phyloP scores from a whole-genome alignment of 805 yeast genomes.

The Diddensiella santjacobensis region DNA sequence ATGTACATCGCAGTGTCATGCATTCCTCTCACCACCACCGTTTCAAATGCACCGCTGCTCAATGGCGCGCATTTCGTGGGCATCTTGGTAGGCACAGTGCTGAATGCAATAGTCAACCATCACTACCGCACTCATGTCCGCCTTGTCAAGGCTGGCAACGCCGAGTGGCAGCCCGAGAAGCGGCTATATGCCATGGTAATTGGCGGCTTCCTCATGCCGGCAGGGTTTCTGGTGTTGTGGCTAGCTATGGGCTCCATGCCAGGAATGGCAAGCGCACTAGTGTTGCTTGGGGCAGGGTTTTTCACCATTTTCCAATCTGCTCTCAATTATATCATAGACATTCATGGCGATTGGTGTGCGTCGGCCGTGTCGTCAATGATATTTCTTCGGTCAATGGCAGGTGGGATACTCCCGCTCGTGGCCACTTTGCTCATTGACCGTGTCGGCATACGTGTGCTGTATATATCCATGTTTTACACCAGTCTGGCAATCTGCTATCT shows the following conservation, averaged over 20 bases:
- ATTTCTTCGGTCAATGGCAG: neutral
- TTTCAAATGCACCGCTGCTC: conserved; percentile 9
- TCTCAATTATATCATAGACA: neutral
- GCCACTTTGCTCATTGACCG: neutral
- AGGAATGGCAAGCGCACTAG: neutral
- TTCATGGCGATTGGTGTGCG: neutral
- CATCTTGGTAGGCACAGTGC: conserved; percentile 13
- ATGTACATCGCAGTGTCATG: conserved; percentile 12
- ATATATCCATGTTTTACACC: neutral
- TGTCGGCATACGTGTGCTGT: neutral
- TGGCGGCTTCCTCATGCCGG: conserved; percentile 15
- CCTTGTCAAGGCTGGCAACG: conserved; percentile 2
- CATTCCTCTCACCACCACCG: conserved; percentile 8
- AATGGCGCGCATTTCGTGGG: conserved; percentile 16
- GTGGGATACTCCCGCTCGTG: neutral
- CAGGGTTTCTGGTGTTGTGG: conserved; percentile 15
- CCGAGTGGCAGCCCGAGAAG: conserved; percentile 16
- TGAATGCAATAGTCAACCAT: conserved; percentile 8
- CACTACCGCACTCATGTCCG: conserved; percentile 10
- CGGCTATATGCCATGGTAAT: conserved; percentile 16
- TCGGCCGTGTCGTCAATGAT: neutral
- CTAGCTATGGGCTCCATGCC: conserved; percentile 1
- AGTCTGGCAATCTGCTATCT: neutral
- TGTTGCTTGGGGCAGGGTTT: neutral
- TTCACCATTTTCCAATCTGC: neutral